phyloP scores from a whole-genome alignment of 805 yeast species.

The Metschnikowia proteae region DNA sequence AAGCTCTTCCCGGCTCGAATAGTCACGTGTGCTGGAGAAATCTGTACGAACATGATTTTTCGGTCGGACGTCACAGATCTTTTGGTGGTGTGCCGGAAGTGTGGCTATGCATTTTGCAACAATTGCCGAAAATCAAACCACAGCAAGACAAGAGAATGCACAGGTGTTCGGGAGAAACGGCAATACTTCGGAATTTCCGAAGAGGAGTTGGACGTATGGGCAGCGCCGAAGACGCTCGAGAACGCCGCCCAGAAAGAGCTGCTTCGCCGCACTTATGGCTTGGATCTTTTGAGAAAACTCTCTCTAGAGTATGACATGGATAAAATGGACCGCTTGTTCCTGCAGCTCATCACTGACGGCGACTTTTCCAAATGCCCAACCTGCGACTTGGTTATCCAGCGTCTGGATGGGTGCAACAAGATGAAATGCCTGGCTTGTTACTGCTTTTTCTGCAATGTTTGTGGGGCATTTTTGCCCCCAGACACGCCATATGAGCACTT shows the following conservation, averaged over 20 bases:
- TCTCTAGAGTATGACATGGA: constrained; percentile 47
- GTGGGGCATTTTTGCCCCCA: constrained; percentile 41
- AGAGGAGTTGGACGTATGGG: constrained; percentile 35
- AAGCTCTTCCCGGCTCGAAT: constrained; percentile 47
- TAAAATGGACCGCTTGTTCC: constrained; percentile 29
- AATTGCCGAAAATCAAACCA: constrained; percentile 61
- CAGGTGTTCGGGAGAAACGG: constrained; percentile 15
- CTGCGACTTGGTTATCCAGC: constrained; percentile 48
- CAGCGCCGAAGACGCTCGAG: constrained; percentile 30
- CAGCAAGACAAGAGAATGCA: constrained; percentile 48
- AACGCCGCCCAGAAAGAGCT: neutral
- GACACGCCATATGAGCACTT: constrained; percentile 53
- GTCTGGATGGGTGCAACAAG: constrained; percentile 62
- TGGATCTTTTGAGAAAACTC: constrained; percentile 36
- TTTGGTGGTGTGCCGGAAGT: constrained; percentile 46
- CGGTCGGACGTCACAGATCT: constrained; percentile 44
- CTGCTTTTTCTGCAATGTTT: constrained; percentile 50
- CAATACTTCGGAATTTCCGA: constrained; percentile 27
- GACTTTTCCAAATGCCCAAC: constrained; percentile 50
- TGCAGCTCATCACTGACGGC: constrained; percentile 40
- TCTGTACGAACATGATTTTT: constrained; percentile 46
- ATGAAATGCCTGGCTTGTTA: constrained; percentile 53
- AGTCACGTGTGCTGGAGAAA: constrained; percentile 46
- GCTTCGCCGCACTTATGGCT: constrained; percentile 44
- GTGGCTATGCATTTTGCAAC: constrained; percentile 53